A percentile compares a stretch with the other conserved stretches of the same genome.
Evolutionary conservation across 2,329 filamentous ascomycete genomes (phyloP).

Genomic region (Exophiala dermatitidis): DNA sequence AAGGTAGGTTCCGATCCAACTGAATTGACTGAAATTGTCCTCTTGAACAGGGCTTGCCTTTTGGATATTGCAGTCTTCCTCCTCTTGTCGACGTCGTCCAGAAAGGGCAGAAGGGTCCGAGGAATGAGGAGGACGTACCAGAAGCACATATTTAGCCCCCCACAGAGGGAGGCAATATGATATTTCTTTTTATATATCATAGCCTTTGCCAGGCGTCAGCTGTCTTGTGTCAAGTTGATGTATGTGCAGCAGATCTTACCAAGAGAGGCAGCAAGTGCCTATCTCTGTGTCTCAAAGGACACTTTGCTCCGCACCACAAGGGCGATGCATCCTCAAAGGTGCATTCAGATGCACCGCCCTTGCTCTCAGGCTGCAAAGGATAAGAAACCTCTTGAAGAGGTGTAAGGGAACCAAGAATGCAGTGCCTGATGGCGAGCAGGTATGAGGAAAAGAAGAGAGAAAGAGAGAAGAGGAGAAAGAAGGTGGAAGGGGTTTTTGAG

Average conservation of each 20-base stretch:
- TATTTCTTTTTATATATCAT: constrained; percentile 2
- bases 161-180: not conserved
- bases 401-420: not conserved
- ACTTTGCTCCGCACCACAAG: not conserved
- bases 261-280: not conserved
- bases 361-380: not conserved
- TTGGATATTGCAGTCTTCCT: not conserved
- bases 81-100: constrained; percentile 15
- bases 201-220: not conserved
- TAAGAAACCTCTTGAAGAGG: not conserved
- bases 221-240: not conserved
- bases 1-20: too few relatives aligned
- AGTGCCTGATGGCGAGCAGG: not conserved
- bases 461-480: not conserved
- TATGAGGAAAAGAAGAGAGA: not conserved
- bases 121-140: not conserved
- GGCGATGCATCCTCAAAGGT: not conserved
- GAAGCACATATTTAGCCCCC: constrained; percentile 1
- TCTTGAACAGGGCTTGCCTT: too few relatives aligned
- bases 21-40: too few relatives aligned
- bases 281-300: not conserved
- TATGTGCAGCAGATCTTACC: not conserved
- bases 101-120: not conserved
- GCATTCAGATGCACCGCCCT: not conserved
- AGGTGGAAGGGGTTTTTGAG: not conserved